Base-by-base conservation (phyloP, 441 rosid species). In the Iberis amara region DNA sequence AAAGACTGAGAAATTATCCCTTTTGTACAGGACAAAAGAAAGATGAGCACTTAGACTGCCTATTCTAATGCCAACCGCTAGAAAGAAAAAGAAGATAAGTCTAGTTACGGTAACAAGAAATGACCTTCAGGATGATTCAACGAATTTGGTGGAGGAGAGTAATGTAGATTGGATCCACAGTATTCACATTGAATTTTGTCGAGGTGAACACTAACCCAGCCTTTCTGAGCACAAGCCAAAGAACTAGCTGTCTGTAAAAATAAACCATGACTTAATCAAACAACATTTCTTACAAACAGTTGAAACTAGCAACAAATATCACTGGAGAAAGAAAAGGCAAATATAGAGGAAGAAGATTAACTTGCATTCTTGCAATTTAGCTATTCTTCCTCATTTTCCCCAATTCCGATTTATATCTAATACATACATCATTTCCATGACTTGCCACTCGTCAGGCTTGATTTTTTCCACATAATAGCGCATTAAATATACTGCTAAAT, bases 171-270 rank as follows among this genome's bases (percentile, higher is more conserved):
- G 31, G 70, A 52, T 8, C 66, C 70, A 55, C 73, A 69, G 48
- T 32, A 28, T 12, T 64, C 73, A 26, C 73, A 69, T n/a, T 59
- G 66, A 59, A 69, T 32, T 50, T 69, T 69, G 62, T 69, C 70
- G 8, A 64, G 58, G 36, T 64, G 59, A 59, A 64, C 46, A 64
- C 61, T 69, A 39, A 69, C 66, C 73, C 73, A 69, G 18, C 73
- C 73, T 64, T 60, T 69, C 70, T 64, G 73, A 64, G 73, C 70
- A 55, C 73, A 69, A 39, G 69, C 62, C 62, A 69, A 59, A 42
- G 73, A 59, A 59, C 73, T 59, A 39, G 73, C 70, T 6, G 59
- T 21, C 73, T 69, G 66, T 15, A 49, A 14, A 49, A 15, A 42
- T 30, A n/a, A n/a, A 42, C 6, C 52, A 59, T 7, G 57, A 52